Evolutionary conservation across 129 eudicot species (phyloP).

Genomic region (Arctium lappa): DNA sequence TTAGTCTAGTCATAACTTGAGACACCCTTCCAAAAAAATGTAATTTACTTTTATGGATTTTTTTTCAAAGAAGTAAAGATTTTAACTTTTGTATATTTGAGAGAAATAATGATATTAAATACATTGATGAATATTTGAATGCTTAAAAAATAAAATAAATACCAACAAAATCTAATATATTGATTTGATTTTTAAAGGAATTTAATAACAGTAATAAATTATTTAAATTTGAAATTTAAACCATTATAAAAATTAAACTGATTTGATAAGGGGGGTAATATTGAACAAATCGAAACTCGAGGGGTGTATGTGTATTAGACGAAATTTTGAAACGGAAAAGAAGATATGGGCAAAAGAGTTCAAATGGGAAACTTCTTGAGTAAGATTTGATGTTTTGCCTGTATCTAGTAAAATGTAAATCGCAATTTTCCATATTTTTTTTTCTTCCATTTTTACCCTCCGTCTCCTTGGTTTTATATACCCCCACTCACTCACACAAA

Average conservation of each 20-base stretch:
- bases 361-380: not conserved
- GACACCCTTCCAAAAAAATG: too few species aligned
- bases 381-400: slow-evolving; percentile 7
- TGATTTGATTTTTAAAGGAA: too few species aligned
- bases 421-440: not conserved
- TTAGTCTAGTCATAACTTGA: too few species aligned
- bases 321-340: not conserved
- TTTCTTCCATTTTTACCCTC: not conserved
- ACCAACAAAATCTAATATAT: too few species aligned
- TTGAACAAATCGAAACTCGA: not conserved
- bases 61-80: too few species aligned
- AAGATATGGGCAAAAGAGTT: not conserved
- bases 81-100: too few species aligned
- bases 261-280: not conserved
- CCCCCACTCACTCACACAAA: not conserved
- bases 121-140: too few species aligned
- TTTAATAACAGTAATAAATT: too few species aligned
- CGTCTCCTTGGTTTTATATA: not conserved
- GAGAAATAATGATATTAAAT: too few species aligned
- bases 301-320: not conserved
- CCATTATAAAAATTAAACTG: not conserved
- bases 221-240: too few species aligned
- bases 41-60: too few species aligned
- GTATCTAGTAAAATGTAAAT: not conserved
- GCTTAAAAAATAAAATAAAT: too few species aligned